Percentiles rank a stretch among this genome's conserved stretches.
These are phyloP conservation scores for Perkinsela sp. DNA, from an alignment of 208 protist species.

Conservation along the genomic window DNA sequence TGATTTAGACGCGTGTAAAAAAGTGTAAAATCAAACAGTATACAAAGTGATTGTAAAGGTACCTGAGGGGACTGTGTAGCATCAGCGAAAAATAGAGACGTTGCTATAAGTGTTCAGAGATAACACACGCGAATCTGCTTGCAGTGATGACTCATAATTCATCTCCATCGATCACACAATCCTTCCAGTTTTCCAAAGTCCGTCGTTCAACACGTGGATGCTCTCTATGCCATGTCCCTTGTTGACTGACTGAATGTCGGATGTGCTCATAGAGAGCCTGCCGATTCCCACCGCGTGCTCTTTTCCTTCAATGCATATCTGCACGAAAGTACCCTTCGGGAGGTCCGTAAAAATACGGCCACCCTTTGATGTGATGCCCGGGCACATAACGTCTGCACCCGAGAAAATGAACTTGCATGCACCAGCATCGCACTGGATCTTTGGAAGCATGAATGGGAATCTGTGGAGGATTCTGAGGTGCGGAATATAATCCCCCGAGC, in stretches of 20 bases:
- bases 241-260: constrained; percentile 64
- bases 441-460: constrained; percentile 79
- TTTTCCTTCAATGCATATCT: constrained; percentile 79
- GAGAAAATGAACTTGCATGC: constrained; percentile 82
- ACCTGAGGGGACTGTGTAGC: too few relatives aligned
- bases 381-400: constrained; percentile 92
- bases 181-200: constrained; percentile 58
- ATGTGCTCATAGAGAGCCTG: constrained; percentile 57
- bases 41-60: too few relatives aligned
- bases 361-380: constrained; percentile 74
- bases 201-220: constrained; percentile 82
- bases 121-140: too few relatives aligned
- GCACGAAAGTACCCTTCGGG: constrained; percentile 24
- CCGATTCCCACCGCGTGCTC: constrained; percentile 78
- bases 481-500: constrained; percentile 74
- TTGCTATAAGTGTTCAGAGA: too few relatives aligned
- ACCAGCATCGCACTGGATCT: constrained; percentile 81
- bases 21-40: too few relatives aligned
- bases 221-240: constrained; percentile 78
- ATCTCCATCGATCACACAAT: too few relatives aligned
- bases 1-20: neutral
- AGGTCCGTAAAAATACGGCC: constrained; percentile 29
- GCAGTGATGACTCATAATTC: too few relatives aligned
- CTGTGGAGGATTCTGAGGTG: constrained; percentile 80
- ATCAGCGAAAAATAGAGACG: too few relatives aligned